Conservation (phyloP, 2,329 filamentous ascomycete genomes). For the Diaporthe velutina region DNA sequence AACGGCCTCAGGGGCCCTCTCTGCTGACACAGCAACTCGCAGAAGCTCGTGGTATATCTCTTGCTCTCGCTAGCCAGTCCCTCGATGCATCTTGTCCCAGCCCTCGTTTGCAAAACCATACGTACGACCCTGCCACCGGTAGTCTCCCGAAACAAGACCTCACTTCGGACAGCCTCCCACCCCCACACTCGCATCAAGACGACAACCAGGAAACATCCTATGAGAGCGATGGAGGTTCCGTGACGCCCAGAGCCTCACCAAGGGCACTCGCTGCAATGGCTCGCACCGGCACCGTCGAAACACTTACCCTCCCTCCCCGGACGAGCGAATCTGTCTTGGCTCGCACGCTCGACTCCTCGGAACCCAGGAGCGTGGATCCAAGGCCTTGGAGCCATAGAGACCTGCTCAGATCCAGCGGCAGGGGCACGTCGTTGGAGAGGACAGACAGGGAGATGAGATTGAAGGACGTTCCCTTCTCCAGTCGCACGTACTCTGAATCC, state of each 20-base stretch:
- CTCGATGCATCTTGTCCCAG: conserved; percentile 35
- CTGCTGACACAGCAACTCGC: conserved; percentile 70
- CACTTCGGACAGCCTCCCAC: conserved; percentile 35
- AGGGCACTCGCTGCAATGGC: conserved; percentile 45
- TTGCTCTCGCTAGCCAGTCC: conserved; percentile 40
- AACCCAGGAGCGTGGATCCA: conserved; percentile 50
- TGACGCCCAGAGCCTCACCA: conserved; percentile 52
- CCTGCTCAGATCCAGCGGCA: conserved; percentile 47
- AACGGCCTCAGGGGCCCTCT: conserved; percentile 64
- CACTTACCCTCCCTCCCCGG: conserved; percentile 36
- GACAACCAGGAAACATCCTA: conserved; percentile 41
- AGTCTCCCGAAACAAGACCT: conserved; percentile 39
- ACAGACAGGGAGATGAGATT: conserved; percentile 56
- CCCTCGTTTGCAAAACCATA: conserved; percentile 34
- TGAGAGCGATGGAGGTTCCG: conserved; percentile 51
- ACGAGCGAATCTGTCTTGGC: conserved; percentile 31
- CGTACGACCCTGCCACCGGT: conserved; percentile 33
- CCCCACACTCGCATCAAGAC: conserved; percentile 42
- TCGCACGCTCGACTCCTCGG: conserved; percentile 46
- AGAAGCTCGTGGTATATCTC: conserved; percentile 67
- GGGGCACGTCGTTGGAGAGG: conserved; percentile 58
- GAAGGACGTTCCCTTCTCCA: conserved; percentile 42
- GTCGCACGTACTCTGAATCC: conserved; percentile 41
- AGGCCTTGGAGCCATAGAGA: conserved; percentile 52
- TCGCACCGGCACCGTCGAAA: conserved; percentile 39